Evolutionary conservation across 768 basidiomycete genomes (phyloP).

Genomic region (Coprinellus micaceus): DNA sequence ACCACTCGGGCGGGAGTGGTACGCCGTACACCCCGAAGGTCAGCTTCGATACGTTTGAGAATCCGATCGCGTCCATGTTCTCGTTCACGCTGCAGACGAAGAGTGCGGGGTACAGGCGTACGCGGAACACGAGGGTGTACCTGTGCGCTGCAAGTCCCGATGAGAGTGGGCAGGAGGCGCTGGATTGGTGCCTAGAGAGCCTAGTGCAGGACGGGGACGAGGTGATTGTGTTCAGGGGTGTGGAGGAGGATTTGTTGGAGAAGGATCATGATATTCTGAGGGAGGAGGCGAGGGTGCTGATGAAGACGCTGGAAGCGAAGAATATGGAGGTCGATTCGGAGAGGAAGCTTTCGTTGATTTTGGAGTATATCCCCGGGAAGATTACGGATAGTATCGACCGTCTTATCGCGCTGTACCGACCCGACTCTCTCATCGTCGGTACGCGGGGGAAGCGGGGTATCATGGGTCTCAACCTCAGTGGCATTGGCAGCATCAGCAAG

Average conservation of each 20-base stretch:
- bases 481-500: slow-evolving; percentile 53
- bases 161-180: slow-evolving; percentile 81
- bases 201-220: slow-evolving; percentile 90
- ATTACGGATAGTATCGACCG: slow-evolving; percentile 89
- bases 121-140: slow-evolving; percentile 78
- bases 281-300: slow-evolving; percentile 82
- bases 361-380: slow-evolving; percentile 92
- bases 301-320: slow-evolving; percentile 76
- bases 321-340: slow-evolving; percentile 74
- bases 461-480: slow-evolving; percentile 27
- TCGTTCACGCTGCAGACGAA: slow-evolving; percentile 85
- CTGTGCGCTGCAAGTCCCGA: slow-evolving; percentile 86
- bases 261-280: slow-evolving; percentile 74
- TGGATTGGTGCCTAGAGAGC: slow-evolving; percentile 89
- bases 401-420: slow-evolving; percentile 86
- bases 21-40: slow-evolving; percentile 62
- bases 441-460: slow-evolving; percentile 62
- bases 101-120: slow-evolving; percentile 74
- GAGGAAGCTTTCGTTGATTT: slow-evolving; percentile 84
- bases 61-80: slow-evolving; percentile 78
- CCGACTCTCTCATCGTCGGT: slow-evolving; percentile 91
- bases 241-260: slow-evolving; percentile 82
- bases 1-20: slow-evolving; percentile 12
- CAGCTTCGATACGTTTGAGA: slow-evolving; percentile 86
- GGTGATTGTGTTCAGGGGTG: slow-evolving; percentile 84